Evolutionary conservation across 306 rosid genomes (phyloP).

Genomic region (Corylus heterophylla): DNA sequence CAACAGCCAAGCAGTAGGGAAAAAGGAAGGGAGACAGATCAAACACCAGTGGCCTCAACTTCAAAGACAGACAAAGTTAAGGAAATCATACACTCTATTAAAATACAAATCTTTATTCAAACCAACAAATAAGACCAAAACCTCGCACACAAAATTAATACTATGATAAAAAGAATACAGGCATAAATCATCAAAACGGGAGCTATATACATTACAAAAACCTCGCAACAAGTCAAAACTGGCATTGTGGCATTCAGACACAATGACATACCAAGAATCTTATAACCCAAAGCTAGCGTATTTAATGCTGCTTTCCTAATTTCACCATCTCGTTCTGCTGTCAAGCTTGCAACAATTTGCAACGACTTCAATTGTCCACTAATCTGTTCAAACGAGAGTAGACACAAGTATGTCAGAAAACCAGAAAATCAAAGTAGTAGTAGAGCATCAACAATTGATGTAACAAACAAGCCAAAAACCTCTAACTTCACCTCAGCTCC

Average conservation of each 20-base stretch:
- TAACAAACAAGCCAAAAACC: not conserved
- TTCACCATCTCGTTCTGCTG: constrained; percentile 96
- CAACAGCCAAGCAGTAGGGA: not conserved
- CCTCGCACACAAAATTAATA: not conserved
- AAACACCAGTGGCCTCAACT: not conserved
- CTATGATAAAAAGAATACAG: not conserved
- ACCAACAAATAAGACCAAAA: not conserved
- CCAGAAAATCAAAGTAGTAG: not conserved
- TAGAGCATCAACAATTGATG: not conserved
- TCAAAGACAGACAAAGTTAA: not conserved
- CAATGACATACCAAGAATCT: constrained; percentile 83
- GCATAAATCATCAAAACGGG: not conserved
- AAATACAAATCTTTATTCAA: not conserved
- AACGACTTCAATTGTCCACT: constrained; percentile 87
- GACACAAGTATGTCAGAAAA: constrained; percentile 23
- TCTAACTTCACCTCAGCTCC: constrained; percentile 68
- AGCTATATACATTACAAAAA: not conserved
- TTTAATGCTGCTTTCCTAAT: constrained; percentile 94
- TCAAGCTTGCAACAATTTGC: constrained; percentile 96
- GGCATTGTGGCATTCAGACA: constrained; percentile 3
- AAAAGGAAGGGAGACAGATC: not conserved
- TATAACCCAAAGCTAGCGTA: constrained; percentile 93
- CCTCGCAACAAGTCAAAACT: not conserved
- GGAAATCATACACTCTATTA: not conserved
- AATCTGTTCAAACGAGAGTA: constrained; percentile 51